Base-by-base conservation (phyloP, 2,329 filamentous ascomycete species). In the Coleophoma cylindrospora region DNA sequence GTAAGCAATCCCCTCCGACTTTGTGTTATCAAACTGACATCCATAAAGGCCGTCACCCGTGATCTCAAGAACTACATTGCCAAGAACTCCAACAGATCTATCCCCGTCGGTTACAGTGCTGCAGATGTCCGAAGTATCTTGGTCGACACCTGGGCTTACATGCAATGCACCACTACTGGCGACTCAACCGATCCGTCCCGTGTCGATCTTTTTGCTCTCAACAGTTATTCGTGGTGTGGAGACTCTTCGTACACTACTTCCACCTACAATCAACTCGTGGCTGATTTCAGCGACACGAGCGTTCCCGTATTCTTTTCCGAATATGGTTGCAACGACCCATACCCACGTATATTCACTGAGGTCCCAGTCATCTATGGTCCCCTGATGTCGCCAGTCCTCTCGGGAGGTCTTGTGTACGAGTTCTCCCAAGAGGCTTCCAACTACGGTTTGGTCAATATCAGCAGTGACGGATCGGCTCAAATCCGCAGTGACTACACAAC, bases 281-380 rank as follows among this genome's bases (percentile, higher is more conserved):
- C 71, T 2, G 80, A 83, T 65, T 90, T 92, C 73, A 69, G 74
- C 59, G 75, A 75, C 56, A 80, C 78, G 37, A 80, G 83, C 14
- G 77, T 91, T 36, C 88, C 88, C 33, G 76, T 91, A 60, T 92
- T 92, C 76, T 91, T 89, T 74, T 89, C 85, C 56, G 89, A 94
- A 64, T 86, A 77, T 60, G 89, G 89, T 53, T 92, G 89, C 80
- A 92, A 91, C 72, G 73, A 76, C 36, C 80, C 83, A 13, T 66
- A 71, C n/a, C 84, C 86, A 13, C 86, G 89, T 58, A 69, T 83
- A 60, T 94, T 91, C 71, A 85, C 86, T 57, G 89, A 94, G 69
- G 84, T 90, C 12, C 75, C 73, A 49, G 74, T 83, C 54, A 82
- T 94, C 57, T 92, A 92, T 68, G 78, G 86, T 50, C 62, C 74